Percentiles rank a stretch among this genome's conserved stretches.
Evolutionary conservation across 192 early-diverging fungal genomes (phyloP).

Genomic region (Allomyces arbusculus): DNA sequence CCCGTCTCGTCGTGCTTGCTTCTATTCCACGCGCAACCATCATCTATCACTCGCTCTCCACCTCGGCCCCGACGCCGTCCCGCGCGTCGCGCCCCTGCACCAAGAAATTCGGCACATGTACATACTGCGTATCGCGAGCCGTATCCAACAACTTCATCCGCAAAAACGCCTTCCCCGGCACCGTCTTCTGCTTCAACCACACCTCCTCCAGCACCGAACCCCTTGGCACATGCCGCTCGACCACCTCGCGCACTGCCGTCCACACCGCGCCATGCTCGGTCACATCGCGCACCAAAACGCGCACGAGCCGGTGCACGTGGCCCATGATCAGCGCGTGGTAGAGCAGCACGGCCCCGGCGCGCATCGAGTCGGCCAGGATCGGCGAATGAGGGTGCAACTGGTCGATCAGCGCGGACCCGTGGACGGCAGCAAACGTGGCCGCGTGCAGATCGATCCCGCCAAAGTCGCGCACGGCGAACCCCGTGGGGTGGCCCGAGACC

Average conservation of each 20-base stretch:
- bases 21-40: no score
- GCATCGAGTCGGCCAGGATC: slow-evolving; percentile 1
- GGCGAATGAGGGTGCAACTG: slow-evolving; percentile 3
- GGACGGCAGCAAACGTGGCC: slow-evolving; percentile 21
- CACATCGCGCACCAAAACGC: slow-evolving; percentile 24
- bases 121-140: no score
- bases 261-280: slow-evolving; percentile 37
- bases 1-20: no score
- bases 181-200: slow-evolving; percentile 19
- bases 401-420: slow-evolving; percentile 16
- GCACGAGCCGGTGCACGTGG: slow-evolving; percentile 36
- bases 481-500: slow-evolving; percentile 21
- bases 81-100: no score
- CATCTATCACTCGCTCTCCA: no score
- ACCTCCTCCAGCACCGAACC: slow-evolving; percentile 18
- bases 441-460: slow-evolving; percentile 42
- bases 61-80: no score
- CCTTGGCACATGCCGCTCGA: slow-evolving; percentile 21
- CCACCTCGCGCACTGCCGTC: slow-evolving; percentile 24
- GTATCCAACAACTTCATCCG: slow-evolving; percentile 29
- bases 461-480: slow-evolving; percentile 47
- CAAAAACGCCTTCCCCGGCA: slow-evolving; percentile 38
- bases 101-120: no score
- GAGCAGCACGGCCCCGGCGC: slow-evolving; percentile 29
- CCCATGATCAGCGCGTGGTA: slow-evolving; percentile 41